Percentiles rank a stretch among this genome's conserved stretches.
Evolutionary conservation across 2,329 filamentous ascomycete species (phyloP).

Genomic region (Conoideocrella luteorostrata): DNA sequence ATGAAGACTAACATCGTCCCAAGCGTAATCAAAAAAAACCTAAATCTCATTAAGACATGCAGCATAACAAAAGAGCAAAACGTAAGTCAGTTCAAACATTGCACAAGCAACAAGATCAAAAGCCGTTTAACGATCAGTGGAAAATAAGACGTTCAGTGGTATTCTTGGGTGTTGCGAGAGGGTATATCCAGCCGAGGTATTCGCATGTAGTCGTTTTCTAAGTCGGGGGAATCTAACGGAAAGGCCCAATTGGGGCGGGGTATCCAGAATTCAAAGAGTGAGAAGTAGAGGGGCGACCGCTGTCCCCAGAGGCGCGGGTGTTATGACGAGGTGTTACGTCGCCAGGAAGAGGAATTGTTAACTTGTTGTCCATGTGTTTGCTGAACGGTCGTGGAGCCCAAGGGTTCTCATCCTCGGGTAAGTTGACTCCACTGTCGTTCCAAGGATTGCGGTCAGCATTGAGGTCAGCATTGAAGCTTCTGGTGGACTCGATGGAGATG

Average conservation of each 20-base stretch:
- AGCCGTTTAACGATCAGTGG: background rate
- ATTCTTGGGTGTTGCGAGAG: constrained; percentile 53
- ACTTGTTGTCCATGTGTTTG: constrained; percentile 59
- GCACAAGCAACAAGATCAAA: constrained; percentile 1
- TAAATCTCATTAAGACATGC: constrained; percentile 10
- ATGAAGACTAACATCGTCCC: constrained; percentile 23
- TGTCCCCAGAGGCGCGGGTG: constrained; percentile 79
- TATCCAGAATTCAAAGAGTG: constrained; percentile 95
- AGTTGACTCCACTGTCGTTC: constrained; percentile 96
- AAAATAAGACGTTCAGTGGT: constrained; percentile 33
- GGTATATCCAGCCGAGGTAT: constrained; percentile 61
- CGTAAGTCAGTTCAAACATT: constrained; percentile 6
- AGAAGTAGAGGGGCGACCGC: constrained; percentile 86
- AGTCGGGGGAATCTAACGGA: constrained; percentile 63
- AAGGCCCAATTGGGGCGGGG: constrained; percentile 85
- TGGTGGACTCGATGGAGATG: constrained; percentile 90
- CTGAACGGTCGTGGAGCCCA: constrained; percentile 58
- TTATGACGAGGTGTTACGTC: constrained; percentile 80
- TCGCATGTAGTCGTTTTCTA: constrained; percentile 43
- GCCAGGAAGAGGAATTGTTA: constrained; percentile 62
- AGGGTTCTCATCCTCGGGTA: constrained; percentile 76
- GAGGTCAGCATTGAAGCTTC: constrained; percentile 81
- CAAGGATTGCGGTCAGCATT: constrained; percentile 91
- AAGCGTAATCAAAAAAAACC: constrained; percentile 12
- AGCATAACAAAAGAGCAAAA: constrained; percentile 12